Evolutionary conservation across 2,329 filamentous ascomycete species (phyloP), one percentile per base, ranked within the genome.

Genomic region (Fusarium acutatum): DNA sequence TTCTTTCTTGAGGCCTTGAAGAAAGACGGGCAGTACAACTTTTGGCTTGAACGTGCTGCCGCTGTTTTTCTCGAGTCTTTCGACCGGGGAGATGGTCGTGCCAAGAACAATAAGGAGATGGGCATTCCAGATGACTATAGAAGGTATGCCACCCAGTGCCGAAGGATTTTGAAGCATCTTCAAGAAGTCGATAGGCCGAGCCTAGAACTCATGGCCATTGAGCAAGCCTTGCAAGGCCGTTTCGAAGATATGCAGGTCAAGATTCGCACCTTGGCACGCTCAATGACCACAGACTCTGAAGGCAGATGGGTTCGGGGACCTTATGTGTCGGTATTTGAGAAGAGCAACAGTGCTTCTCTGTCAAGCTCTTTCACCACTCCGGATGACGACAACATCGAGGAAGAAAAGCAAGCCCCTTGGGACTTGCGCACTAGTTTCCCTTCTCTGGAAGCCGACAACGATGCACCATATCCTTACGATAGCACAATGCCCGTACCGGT

Each of bases 301-400:
- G 69, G 67, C 17, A 43, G 58, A 60, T 57, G 64, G 59, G 60
- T 61, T 22, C 65, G 58, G n/a, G 69, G 58, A n/a, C 73, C 73
- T 32, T 69, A 76, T n/a, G 66, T 77, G 30, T 77, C 75, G 6
- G 74, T 77, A 13, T 77, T 77, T 54, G 75, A 77, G 34, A 74
- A 74, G 57, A 73, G 73, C 46, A 77, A 74, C 32, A 75, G 67
- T 50, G 44, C 70, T 28, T 76, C 75, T 22, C 38, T 69, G 2
- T 71, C 71, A 14, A 75, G 67, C 47, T 74, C 75, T 6, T 62
- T 64, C 30, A 57, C 71, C 41, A 67, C 65, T 26, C 43, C 49
- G 18, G 73, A 74, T 24, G 57, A 53, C 53, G 60, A 53, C 32
- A 69, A 47, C 17, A 35, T 66, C 18, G 46, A 62, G 49, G 46